These are phyloP conservation scores for Eucalyptus guilfoylei DNA, from an alignment of 345 rosid species.

Conservation along the genomic window DNA sequence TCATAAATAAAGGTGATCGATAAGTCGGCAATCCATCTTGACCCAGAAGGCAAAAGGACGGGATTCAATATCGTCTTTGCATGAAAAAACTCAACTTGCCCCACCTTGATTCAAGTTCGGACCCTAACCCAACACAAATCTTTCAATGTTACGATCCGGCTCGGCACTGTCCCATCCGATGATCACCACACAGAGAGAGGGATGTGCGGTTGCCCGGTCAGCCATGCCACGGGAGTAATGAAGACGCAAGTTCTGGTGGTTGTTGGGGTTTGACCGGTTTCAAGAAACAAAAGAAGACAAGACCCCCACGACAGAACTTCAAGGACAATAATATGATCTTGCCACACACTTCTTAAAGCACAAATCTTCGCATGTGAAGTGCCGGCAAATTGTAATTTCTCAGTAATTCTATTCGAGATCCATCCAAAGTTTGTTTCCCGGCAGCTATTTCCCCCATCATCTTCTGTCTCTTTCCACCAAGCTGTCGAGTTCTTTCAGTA, in stretches of 20 bases:
- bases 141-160: not conserved
- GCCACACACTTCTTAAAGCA: not conserved
- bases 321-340: not conserved
- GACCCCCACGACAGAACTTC: not conserved
- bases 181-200: not conserved
- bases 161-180: not conserved
- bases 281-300: not conserved
- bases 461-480: not conserved
- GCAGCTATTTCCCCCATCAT: not conserved
- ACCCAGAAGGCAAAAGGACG: too few species aligned
- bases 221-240: not conserved
- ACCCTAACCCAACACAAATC: not conserved
- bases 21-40: not conserved
- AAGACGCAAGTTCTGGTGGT: not conserved
- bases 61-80: not conserved
- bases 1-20: not conserved
- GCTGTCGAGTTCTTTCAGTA: not conserved
- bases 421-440: not conserved
- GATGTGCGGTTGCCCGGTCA: not conserved
- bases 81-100: not conserved
- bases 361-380: not conserved
- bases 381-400: not conserved
- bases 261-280: not conserved
- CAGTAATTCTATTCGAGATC: not conserved
- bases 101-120: not conserved